A percentile compares a stretch with the other conserved stretches of the same genome.
These are phyloP conservation scores for Parmelia sp. DNA, from an alignment of 495 filamentous ascomycete genomes.

Conservation along the genomic window DNA sequence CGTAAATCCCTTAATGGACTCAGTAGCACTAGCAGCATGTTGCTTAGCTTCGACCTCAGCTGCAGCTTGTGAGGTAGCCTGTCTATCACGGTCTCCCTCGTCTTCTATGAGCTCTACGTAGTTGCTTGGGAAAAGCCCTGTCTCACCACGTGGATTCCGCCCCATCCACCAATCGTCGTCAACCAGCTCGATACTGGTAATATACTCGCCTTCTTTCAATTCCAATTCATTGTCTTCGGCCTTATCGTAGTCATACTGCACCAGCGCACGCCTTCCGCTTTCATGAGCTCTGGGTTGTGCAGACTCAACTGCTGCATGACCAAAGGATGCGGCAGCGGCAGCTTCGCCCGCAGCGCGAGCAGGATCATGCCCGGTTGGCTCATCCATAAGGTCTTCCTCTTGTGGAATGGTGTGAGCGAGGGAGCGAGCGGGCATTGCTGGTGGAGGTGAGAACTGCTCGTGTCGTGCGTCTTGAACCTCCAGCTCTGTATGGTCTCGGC, in stretches of 20 bases:
- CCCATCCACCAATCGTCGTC: constrained; percentile 98
- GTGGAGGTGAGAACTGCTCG: constrained; percentile 44
- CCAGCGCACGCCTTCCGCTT: constrained; percentile 61
- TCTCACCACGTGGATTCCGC: constrained; percentile 70
- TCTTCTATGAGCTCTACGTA: constrained; percentile 81
- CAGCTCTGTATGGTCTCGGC: constrained; percentile 51
- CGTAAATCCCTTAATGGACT: constrained; percentile 45
- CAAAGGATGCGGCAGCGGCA: constrained; percentile 37
- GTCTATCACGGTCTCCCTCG: constrained; percentile 34
- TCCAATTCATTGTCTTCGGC: constrained; percentile 95
- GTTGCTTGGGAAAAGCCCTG: constrained; percentile 89
- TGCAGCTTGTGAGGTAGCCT: constrained; percentile 22
- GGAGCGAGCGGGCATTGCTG: constrained; percentile 50
- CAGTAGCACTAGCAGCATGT: constrained; percentile 22
- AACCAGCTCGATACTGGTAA: constrained; percentile 97
- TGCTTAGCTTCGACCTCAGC: constrained; percentile 31
- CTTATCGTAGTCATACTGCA: constrained; percentile 95
- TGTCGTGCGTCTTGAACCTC: constrained; percentile 46
- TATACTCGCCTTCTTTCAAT: constrained; percentile 79
- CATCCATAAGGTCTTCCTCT: constrained; percentile 59
- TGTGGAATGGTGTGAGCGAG: constrained; percentile 53
- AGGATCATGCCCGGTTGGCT: constrained; percentile 54
- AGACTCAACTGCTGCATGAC: constrained; percentile 31
- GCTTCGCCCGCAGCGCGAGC: constrained; percentile 57
- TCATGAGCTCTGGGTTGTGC: constrained; percentile 25